These are phyloP conservation scores for Crithidia expoeki DNA, from an alignment of 208 protist species.

Conservation along the genomic window DNA sequence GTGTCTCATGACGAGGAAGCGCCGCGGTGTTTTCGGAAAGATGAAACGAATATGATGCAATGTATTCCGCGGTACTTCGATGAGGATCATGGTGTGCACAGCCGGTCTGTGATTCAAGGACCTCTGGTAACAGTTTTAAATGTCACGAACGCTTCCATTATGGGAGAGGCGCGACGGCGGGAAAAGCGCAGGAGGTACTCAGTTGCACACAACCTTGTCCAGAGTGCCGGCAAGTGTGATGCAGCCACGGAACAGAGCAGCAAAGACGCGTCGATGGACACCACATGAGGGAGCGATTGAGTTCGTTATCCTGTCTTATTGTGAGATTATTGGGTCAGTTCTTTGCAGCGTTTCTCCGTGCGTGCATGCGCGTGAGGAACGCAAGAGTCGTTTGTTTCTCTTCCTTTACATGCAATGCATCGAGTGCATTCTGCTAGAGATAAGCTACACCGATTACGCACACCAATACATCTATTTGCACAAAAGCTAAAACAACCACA, in stretches of 20 bases:
- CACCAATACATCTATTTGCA: too few relatives aligned
- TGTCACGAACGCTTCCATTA: slow-evolving; percentile 40
- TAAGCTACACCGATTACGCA: too few relatives aligned
- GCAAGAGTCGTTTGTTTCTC: background rate
- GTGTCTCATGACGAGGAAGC: background rate
- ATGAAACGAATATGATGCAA: background rate
- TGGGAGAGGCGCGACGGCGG: slow-evolving; percentile 30
- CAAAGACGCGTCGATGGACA: background rate
- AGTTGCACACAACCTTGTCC: slow-evolving; percentile 14
- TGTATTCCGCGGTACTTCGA: slow-evolving; percentile 31
- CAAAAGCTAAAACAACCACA: too few relatives aligned
- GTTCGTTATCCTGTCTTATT: too few relatives aligned
- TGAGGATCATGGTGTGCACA: slow-evolving; percentile 11
- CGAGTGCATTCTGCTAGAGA: background rate
- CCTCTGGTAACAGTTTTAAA: slow-evolving; percentile 29
- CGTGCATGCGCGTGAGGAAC: background rate
- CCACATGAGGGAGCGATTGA: too few relatives aligned
- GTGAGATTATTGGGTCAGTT: too few relatives aligned
- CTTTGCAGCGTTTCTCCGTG: too few relatives aligned
- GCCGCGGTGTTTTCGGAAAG: background rate
- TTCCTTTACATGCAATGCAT: background rate
- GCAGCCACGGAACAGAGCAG: background rate
- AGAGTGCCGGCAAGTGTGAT: background rate
- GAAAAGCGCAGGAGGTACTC: slow-evolving; percentile 20
- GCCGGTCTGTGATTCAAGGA: slow-evolving; percentile 14